Evolutionary conservation across 805 yeast genomes (phyloP).

Genomic region (Candida maris): DNA sequence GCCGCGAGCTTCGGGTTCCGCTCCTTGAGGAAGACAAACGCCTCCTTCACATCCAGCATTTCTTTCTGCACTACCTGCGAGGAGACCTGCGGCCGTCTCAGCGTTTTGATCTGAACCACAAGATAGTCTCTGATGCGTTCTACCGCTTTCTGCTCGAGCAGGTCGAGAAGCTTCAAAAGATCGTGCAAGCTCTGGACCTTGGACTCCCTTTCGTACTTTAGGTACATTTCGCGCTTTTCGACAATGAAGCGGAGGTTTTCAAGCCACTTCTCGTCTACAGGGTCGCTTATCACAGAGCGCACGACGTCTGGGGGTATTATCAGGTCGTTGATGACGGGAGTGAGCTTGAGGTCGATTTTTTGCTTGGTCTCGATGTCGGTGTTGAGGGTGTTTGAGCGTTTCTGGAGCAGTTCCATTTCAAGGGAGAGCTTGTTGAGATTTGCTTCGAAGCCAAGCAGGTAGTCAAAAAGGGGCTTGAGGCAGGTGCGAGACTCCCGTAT

Average conservation of each 20-base stretch:
- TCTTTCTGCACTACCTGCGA: slow-evolving; percentile 73
- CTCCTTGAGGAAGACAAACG: slow-evolving; percentile 51
- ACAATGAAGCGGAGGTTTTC: slow-evolving; percentile 56
- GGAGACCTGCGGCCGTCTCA: slow-evolving; percentile 62
- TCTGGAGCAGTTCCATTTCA: slow-evolving; percentile 60
- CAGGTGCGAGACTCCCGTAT: slow-evolving; percentile 32
- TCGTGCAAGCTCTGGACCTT: slow-evolving; percentile 19
- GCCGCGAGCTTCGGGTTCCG: slow-evolving; percentile 61
- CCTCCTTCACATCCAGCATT: slow-evolving; percentile 59
- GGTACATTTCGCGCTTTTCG: slow-evolving; percentile 57
- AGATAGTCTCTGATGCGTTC: slow-evolving; percentile 75
- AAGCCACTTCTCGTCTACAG: slow-evolving; percentile 59
- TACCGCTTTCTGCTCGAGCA: slow-evolving; percentile 57
- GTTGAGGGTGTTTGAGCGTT: slow-evolving; percentile 47
- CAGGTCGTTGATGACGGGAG: slow-evolving; percentile 74
- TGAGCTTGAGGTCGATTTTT: slow-evolving; percentile 47
- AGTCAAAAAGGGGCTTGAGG: slow-evolving; percentile 49
- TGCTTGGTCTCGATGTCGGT: slow-evolving; percentile 46
- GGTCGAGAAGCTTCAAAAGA: slow-evolving; percentile 36
- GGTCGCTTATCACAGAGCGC: slow-evolving; percentile 52
- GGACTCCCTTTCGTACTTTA: slow-evolving; percentile 31
- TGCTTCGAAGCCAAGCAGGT: slow-evolving; percentile 52
- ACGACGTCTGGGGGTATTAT: slow-evolving; percentile 73
- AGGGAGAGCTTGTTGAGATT: slow-evolving; percentile 53
- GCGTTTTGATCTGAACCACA: slow-evolving; percentile 57